These are phyloP conservation scores for Schizonepeta tenuifolia DNA, from an alignment of 257 asterid genomes.

Conservation along the genomic window DNA sequence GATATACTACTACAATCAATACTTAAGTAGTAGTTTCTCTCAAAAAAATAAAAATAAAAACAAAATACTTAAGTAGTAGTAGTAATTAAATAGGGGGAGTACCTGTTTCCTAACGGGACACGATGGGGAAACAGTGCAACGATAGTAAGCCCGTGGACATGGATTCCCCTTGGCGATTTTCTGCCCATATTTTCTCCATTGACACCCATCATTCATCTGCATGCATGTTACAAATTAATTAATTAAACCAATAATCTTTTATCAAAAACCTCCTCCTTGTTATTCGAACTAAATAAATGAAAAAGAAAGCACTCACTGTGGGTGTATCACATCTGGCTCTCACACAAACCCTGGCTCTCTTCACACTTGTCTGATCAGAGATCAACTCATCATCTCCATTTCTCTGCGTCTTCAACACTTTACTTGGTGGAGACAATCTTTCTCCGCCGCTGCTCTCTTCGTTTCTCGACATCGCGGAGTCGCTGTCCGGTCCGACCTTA, in stretches of 20 bases:
- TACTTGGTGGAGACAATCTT: constrained; percentile 39
- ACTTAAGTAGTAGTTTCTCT: no score
- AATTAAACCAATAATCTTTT: background rate
- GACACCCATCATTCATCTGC: constrained; percentile 94
- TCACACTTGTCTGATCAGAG: constrained; percentile 58
- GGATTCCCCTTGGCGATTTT: constrained; percentile 87
- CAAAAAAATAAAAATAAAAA: no score
- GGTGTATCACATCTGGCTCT: constrained; percentile 80
- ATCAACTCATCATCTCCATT: constrained; percentile 64
- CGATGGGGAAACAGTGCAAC: constrained; percentile 76
- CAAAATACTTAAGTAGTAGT: no score
- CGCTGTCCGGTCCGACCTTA: constrained; percentile 44
- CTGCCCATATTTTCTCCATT: constrained; percentile 97
- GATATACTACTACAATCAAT: no score
- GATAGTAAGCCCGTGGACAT: constrained; percentile 89
- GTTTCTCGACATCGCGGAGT: background rate
- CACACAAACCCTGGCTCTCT: constrained; percentile 88
- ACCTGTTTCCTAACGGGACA: constrained; percentile 94
- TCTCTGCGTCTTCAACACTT: constrained; percentile 41
- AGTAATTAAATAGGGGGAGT: no score
- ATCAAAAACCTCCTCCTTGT: background rate
- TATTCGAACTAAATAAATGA: background rate
- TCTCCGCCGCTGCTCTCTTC: no score
- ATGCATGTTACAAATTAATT: no score
- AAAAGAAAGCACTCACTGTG: constrained; percentile 55